phyloP scores from a whole-genome alignment of 1,284 basidiomycete species.

The Fomitopsis pinicola region DNA sequence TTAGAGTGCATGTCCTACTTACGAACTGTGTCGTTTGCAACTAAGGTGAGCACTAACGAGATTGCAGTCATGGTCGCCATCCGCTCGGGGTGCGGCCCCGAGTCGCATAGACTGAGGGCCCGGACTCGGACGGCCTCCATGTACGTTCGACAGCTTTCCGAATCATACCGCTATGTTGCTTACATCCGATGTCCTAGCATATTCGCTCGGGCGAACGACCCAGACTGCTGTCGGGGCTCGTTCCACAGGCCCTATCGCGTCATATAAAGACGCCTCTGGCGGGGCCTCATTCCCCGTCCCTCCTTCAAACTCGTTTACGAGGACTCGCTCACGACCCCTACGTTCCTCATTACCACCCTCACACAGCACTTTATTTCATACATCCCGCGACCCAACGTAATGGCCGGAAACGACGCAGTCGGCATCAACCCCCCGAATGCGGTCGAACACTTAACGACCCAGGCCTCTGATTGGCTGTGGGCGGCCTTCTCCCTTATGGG shows the following conservation, averaged over 20 bases:
- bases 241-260: background rate
- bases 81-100: background rate
- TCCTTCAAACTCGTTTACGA: background rate
- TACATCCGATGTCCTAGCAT: background rate
- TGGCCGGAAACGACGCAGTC: slow-evolving; percentile 11
- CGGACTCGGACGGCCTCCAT: background rate
- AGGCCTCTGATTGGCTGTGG: slow-evolving; percentile 21
- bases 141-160: background rate
- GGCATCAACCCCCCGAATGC: slow-evolving; percentile 16
- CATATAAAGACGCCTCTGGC: background rate
- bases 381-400: background rate
- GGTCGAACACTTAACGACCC: slow-evolving; percentile 12
- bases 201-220: background rate
- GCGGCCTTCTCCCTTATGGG: slow-evolving; percentile 20
- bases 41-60: no score
- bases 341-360: background rate
- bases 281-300: background rate
- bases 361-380: background rate
- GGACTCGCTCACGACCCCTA: background rate
- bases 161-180: background rate
- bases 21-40: no score
- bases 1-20: no score
- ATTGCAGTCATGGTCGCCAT: background rate
- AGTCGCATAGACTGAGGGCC: background rate
- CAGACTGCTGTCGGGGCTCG: background rate